Conservation (phyloP, 768 basidiomycete species). For the Tylopilus vinaceipallidus region DNA sequence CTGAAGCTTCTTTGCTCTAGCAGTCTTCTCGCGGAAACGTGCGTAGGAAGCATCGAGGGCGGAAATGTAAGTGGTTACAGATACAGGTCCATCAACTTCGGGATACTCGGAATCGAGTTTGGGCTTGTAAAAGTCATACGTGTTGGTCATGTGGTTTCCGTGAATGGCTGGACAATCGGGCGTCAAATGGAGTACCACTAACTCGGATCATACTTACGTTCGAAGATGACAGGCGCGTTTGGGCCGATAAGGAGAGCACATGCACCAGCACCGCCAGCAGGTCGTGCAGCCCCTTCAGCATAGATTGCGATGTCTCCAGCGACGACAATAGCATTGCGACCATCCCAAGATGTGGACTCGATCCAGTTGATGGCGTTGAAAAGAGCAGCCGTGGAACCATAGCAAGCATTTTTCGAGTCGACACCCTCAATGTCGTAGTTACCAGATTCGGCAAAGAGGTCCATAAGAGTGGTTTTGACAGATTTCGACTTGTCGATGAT, state of each 20-base stretch:
- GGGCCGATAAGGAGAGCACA: constrained; percentile 95
- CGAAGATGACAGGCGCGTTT: constrained; percentile 90
- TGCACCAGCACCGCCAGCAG: constrained; percentile 96
- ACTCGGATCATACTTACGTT: constrained; percentile 62
- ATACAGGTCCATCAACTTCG: constrained; percentile 95
- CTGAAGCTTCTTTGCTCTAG: constrained; percentile 55
- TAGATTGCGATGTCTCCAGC: constrained; percentile 98
- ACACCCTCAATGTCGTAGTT: constrained; percentile 99
- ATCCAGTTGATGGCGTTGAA: constrained; percentile 99
- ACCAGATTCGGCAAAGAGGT: constrained; percentile 88
- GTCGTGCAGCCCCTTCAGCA: constrained; percentile 91
- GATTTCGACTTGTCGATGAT: constrained; percentile 99
- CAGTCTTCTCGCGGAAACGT: constrained; percentile 79
- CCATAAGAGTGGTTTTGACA: constrained; percentile 98
- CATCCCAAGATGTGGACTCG: constrained; percentile 95
- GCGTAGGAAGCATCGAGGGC: constrained; percentile 90
- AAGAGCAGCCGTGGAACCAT: constrained; percentile 96
- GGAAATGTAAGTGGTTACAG: constrained; percentile 91
- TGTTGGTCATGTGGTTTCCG: constrained; percentile 96
- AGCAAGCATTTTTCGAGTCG: constrained; percentile 99
- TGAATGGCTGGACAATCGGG: constrained; percentile 68
- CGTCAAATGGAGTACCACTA: constrained; percentile 5
- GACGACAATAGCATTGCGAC: constrained; percentile 95
- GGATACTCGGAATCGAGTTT: constrained; percentile 94
- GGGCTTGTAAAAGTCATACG: constrained; percentile 99